Evolutionary conservation across 2,329 filamentous ascomycete species (phyloP), one percentile per base, ranked within the genome.

Genomic region (Reticulascus tulasneorum): DNA sequence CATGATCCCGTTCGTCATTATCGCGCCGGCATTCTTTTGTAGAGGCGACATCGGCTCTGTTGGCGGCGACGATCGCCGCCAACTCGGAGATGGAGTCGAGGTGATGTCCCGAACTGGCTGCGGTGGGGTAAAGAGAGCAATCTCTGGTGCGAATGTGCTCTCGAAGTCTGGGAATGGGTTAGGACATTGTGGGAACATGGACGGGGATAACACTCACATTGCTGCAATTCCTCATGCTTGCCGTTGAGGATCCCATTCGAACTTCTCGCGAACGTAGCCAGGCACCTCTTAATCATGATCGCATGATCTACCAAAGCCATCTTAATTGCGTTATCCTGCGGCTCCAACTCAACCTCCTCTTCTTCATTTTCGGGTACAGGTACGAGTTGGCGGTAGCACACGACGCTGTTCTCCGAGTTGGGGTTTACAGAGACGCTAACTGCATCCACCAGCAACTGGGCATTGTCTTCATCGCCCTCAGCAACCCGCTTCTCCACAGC

Each of bases 301-400:
- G 88, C 87, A 59, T 97, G 90, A 52, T 97, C 93, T 26, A 94
- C 75, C 20, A 97, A 72, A 1, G 88, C 86, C 57, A 90, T 85
- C 53, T 84, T 84, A 47, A 97, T 79, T 2, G 89, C 86, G 31
- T 77, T 86, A 47, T 94, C 83, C 50, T 89, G 73, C 0, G 75
- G 67, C 16, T 67, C 63, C 5, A 79, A 56, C 43, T 78, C 66
- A 16, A 69, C 58, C 29, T 73, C 66, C 3, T 63, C 57, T 18
- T 69, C 67, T 3, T 69, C 67, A 13, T 63, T 59, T 23, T 68
- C 49, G 29, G 62, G 56, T 21, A 70, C 64, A 0, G 84, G 80
- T 1, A 96, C 60, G 43, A 96, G 71, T 28, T 79, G 72, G 22
- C 87, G 83, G 56, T 96, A 95, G 36, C 77, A 75, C 4, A 80